phyloP scores from a whole-genome alignment of 176 grass and related monocot species.

The Bonia amplexicaulis region DNA sequence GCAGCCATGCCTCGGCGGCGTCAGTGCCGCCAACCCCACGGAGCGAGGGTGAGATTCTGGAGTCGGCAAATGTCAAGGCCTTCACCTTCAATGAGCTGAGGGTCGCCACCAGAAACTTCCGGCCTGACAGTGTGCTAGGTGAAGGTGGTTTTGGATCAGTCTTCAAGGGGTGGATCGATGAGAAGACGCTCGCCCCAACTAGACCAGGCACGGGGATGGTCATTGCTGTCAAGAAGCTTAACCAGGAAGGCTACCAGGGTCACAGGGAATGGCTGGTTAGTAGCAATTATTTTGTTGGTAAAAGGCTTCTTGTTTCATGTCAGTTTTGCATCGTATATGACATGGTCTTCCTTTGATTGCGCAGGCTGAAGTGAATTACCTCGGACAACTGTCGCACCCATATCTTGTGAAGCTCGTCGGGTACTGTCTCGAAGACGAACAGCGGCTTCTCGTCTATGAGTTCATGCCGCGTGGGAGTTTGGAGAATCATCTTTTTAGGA shows the following conservation, averaged over 20 bases:
- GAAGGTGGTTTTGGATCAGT: constrained; percentile 70
- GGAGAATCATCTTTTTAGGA: constrained; percentile 83
- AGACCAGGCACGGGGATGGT: constrained; percentile 70
- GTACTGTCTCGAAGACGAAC: constrained; percentile 79
- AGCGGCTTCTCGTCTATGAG: constrained; percentile 82
- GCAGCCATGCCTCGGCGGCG: constrained; percentile 33
- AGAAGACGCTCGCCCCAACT: constrained; percentile 49
- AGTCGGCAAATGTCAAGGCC: constrained; percentile 59
- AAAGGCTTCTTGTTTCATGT: background rate
- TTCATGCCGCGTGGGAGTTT: constrained; percentile 86
- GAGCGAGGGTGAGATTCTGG: constrained; percentile 61
- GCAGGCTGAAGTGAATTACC: constrained; percentile 84
- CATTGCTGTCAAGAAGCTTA: constrained; percentile 80
- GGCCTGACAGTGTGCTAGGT: constrained; percentile 62
- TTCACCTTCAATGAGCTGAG: constrained; percentile 68
- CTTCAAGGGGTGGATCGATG: constrained; percentile 84
- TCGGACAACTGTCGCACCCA: constrained; percentile 60
- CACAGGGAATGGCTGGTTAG: constrained; percentile 79
- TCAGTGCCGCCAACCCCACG: constrained; percentile 45
- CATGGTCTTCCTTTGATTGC: background rate
- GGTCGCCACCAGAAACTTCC: constrained; percentile 66
- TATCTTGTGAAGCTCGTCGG: constrained; percentile 74
- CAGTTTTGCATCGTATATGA: background rate
- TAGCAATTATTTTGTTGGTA: background rate
- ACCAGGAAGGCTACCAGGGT: constrained; percentile 68